Evolutionary conservation across 2,329 filamentous ascomycete genomes (phyloP).

Genomic region (Fonsecaea multimorphosa): DNA sequence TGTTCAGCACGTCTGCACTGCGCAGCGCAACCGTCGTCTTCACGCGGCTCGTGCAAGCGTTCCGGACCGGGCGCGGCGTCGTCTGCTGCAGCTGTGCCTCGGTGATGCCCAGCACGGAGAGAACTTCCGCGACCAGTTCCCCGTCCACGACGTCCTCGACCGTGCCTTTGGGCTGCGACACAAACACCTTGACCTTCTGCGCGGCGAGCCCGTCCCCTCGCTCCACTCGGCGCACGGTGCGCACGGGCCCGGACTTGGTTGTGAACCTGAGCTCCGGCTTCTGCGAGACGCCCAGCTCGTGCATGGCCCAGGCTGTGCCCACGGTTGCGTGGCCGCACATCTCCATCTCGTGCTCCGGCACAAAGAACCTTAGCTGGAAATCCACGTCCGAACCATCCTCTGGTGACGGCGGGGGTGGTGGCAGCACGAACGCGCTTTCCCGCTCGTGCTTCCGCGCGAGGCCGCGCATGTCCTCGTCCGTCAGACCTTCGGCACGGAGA

Average conservation of each 20-base stretch:
- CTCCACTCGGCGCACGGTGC: constrained; percentile 7
- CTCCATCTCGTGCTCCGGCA: constrained; percentile 20
- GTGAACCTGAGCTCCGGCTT: not conserved
- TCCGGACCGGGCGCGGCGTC: not conserved
- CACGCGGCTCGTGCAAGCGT: constrained; percentile 16
- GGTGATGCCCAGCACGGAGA: constrained; percentile 9
- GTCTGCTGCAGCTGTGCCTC: not conserved
- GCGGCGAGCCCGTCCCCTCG: not conserved
- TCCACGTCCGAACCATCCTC: constrained; percentile 3
- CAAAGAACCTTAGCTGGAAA: constrained; percentile 16
- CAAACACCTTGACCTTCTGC: constrained; percentile 8
- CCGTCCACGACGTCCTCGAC: constrained; percentile 1
- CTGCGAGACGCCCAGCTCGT: not conserved
- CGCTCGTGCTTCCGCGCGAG: constrained; percentile 1
- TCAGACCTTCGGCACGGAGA: constrained; percentile 10
- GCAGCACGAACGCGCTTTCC: constrained; percentile 8
- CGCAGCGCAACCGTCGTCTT: constrained; percentile 9
- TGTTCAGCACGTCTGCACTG: constrained; percentile 9
- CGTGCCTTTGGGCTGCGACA: constrained; percentile 13
- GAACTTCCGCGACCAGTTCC: not conserved
- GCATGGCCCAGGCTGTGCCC: constrained; percentile 20
- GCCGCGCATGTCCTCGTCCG: constrained; percentile 9
- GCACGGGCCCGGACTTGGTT: constrained; percentile 11
- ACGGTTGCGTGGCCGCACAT: constrained; percentile 21
- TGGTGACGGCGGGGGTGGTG: not conserved